Conservation (phyloP, 331 rosid species). For the Arachis monticola region DNA sequence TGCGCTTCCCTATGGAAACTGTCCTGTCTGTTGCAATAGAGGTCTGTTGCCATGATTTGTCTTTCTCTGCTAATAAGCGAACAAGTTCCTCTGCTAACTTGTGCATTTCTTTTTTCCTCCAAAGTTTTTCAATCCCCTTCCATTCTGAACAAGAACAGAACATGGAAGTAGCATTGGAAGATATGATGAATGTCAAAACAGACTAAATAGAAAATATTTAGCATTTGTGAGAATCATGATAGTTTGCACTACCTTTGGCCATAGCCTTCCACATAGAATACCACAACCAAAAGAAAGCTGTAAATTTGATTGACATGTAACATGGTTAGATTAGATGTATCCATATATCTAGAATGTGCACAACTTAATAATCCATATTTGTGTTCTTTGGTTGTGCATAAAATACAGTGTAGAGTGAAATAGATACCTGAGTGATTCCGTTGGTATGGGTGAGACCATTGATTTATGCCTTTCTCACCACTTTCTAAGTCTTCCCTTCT, state of each 20-base stretch:
- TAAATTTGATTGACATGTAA: constrained; percentile 18
- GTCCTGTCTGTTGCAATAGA: constrained; percentile 31
- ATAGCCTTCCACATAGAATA: constrained; percentile 42
- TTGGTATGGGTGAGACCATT: constrained; percentile 1
- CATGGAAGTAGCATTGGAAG: neutral
- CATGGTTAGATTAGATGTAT: constrained; percentile 11
- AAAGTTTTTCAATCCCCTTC: constrained; percentile 43
- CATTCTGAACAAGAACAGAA: constrained; percentile 36
- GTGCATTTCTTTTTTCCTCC: constrained; percentile 50
- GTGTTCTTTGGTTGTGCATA: no score
- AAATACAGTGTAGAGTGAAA: no score
- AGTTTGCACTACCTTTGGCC: constrained; percentile 40
- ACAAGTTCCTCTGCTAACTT: constrained; percentile 40
- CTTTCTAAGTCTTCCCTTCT: constrained; percentile 42
- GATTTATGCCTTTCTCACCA: neutral
- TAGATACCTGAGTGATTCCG: constrained; percentile 35
- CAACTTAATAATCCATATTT: no score
- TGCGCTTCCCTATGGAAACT: constrained; percentile 39
- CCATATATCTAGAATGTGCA: neutral
- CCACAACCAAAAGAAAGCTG: constrained; percentile 45
- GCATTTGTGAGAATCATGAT: neutral
- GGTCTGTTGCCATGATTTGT: constrained; percentile 35
- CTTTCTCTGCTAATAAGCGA: constrained; percentile 34
- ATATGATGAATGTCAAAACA: neutral
- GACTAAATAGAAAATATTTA: neutral